Percentiles rank a stretch among this genome's conserved stretches.
phyloP scores from a whole-genome alignment of 2,329 filamentous ascomycete species.

The Acrodontium crateriforme region DNA sequence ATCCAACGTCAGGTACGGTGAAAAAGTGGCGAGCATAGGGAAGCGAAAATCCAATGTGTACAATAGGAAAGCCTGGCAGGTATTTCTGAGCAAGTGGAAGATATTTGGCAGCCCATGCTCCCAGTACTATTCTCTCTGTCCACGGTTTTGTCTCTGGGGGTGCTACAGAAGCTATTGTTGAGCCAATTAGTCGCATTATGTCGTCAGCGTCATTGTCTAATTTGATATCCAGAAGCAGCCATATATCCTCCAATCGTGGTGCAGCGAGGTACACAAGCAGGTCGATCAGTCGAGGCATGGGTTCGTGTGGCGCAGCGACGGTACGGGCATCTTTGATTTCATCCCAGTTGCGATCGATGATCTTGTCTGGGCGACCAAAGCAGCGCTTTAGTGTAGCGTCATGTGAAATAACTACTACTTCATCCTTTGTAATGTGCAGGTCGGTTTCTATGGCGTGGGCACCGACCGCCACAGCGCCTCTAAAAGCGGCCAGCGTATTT shows the following conservation, averaged over 20 bases:
- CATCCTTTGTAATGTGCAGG: conserved; percentile 67
- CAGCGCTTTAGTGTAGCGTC: conserved; percentile 67
- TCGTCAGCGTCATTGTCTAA: conserved; percentile 55
- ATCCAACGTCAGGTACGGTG: conserved; percentile 50
- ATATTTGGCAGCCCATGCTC: conserved; percentile 69
- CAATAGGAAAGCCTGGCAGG: conserved; percentile 48
- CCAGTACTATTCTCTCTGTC: conserved; percentile 61
- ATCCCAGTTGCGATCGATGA: conserved; percentile 64
- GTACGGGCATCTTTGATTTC: conserved; percentile 58
- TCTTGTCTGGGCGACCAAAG: conserved; percentile 58
- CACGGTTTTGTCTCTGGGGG: conserved; percentile 39
- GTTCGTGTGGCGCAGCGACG: conserved; percentile 46
- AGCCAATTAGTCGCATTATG: conserved; percentile 55
- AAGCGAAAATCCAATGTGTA: conserved; percentile 55
- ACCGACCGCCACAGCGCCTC: conserved; percentile 56
- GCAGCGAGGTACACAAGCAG: conserved; percentile 57
- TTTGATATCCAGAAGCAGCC: conserved; percentile 85
- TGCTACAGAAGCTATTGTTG: conserved; percentile 38
- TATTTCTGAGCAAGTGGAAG: conserved; percentile 48
- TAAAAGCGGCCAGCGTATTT: conserved; percentile 72
- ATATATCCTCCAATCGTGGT: conserved; percentile 52
- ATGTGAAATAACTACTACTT: conserved; percentile 59
- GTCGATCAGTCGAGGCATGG: conserved; percentile 62
- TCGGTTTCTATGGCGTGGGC: conserved; percentile 81
- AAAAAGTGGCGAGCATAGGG: conserved; percentile 61